Evolutionary conservation across 768 basidiomycete species (phyloP), one percentile per base, ranked within the genome.

Genomic region (Multifurca ochricompacta): DNA sequence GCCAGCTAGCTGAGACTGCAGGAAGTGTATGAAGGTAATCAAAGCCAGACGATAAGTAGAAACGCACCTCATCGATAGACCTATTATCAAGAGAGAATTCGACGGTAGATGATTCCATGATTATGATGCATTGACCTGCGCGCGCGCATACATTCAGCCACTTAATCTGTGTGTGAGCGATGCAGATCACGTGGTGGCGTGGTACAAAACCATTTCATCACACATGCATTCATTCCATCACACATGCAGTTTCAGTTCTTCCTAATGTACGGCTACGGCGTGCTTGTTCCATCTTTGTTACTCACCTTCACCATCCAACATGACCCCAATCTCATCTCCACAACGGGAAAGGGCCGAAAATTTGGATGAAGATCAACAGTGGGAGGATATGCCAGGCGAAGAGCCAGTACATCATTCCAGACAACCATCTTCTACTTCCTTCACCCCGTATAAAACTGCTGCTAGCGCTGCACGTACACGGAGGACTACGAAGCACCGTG

Each of bases 1-100:
- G 36, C 78, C 81, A 3, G 76, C 68, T 23, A 90, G 69, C 64
- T 85, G 81, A 10, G 80, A 74, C 90, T 91, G 11, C 32, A 44
- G 25, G 6, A 9, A 35, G 32, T 13, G 39, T 37, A 19, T 36
- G 31, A 18, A 48, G 21, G 39, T 27, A 10, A 9, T 1, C 27
- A 42, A 3, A 4, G 13, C 32, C 6, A 25, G 41, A 37, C 6
- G 8, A 35, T 6, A 9, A 27, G 3, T 18, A 10, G 39, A 25
- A 31, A 46, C 56, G 25, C 37, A 59, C 60, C 50, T 61, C 58
- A 36, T 61, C 60, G n/a, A 61, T 37, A 11, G 49, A 47, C 35
- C 35, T 58, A 39, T 53, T 59, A 13, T 59, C 59, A 4, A 58
- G 39, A 13, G 59, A 58, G 41, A 59, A 59, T 42, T 48, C 49